Conservation (phyloP, 2,329 filamentous ascomycete genomes). For the Talaromyces sp. region DNA sequence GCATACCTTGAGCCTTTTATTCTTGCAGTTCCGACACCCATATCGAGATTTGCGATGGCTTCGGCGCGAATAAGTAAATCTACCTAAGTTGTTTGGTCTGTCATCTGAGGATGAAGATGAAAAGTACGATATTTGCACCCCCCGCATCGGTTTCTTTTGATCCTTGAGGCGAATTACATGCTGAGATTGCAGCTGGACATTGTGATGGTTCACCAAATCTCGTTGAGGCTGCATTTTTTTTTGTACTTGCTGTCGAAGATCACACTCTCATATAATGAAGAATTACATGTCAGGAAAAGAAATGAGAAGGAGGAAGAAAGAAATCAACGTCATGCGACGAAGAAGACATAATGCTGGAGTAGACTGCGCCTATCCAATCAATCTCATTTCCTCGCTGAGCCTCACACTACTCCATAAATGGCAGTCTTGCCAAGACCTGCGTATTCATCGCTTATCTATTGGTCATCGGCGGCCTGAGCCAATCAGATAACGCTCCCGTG, state of each 20-base stretch:
- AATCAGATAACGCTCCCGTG: neutral
- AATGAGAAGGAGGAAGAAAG: neutral
- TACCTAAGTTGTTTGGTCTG: neutral
- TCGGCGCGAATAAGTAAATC: slow-evolving; percentile 4
- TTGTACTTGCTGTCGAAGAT: neutral
- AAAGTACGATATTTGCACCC: neutral
- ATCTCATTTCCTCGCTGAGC: neutral
- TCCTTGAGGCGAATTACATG: neutral
- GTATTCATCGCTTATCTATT: neutral
- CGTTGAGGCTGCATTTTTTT: neutral
- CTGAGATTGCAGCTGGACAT: neutral
- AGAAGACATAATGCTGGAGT: neutral
- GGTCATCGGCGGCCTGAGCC: neutral
- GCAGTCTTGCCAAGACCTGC: neutral
- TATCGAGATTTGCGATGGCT: slow-evolving; percentile 18
- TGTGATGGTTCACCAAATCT: neutral
- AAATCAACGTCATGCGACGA: neutral
- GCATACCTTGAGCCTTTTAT: slow-evolving; percentile 16
- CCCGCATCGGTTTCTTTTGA: too few relatives aligned
- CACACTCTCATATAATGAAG: neutral
- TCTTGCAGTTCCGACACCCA: slow-evolving; percentile 20
- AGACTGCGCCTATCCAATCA: neutral
- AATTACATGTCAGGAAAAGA: neutral
- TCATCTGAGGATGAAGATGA: neutral
- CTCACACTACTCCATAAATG: neutral